Evolutionary conservation across 257 asterid genomes (phyloP).

Genomic region (Solanum tacnaense): DNA sequence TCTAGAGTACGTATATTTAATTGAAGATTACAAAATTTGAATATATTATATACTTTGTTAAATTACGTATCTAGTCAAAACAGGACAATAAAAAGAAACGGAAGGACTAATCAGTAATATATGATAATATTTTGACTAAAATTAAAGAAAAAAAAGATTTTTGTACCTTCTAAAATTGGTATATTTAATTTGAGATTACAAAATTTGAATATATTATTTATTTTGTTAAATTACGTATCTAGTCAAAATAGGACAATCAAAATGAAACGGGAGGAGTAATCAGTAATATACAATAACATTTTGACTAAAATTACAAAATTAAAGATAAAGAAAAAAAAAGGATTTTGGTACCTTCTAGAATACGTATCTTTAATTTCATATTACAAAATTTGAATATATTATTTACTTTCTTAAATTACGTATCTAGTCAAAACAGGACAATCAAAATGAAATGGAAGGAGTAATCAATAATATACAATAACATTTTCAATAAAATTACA

Average conservation of each 20-base stretch:
- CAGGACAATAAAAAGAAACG: too few relatives aligned
- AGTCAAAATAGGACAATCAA: background rate
- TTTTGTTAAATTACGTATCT: background rate
- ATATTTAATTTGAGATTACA: background rate
- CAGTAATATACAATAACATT: background rate
- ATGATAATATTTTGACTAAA: background rate
- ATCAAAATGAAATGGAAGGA: background rate
- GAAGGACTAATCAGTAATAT: too few relatives aligned
- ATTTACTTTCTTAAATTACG: background rate
- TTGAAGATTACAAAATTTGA: too few relatives aligned
- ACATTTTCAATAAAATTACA: background rate
- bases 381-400: background rate
- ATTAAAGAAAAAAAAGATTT: background rate
- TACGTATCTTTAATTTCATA: background rate
- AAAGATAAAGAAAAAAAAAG: background rate
- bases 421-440: background rate
- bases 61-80: background rate
- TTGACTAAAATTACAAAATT: too few relatives aligned
- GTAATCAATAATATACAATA: background rate
- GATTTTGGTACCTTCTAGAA: background rate
- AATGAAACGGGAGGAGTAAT: background rate
- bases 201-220: background rate
- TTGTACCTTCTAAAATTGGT: background rate
- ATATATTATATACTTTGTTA: too few relatives aligned
- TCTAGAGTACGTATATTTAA: too few relatives aligned